A percentile compares a stretch with the other conserved stretches of the same genome.
Conservation (phyloP, 169 alveolate species). For the Plasmodium ovale region DNA sequence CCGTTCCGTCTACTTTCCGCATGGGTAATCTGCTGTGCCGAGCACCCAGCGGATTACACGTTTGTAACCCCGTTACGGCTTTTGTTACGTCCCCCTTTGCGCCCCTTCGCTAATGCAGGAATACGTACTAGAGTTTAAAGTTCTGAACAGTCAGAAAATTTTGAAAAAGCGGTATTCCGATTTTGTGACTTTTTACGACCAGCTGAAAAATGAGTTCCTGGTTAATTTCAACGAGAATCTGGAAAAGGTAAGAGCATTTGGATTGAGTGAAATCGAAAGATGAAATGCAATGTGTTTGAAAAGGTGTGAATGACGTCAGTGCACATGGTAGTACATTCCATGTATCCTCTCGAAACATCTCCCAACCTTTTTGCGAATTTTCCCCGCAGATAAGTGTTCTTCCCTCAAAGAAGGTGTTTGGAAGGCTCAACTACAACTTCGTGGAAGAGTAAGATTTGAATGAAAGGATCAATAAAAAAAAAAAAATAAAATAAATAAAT, state of each 20-base stretch:
- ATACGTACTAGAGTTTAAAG: constrained; percentile 60
- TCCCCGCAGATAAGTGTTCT: constrained; percentile 28
- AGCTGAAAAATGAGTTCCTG: constrained; percentile 30
- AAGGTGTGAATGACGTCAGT: no score
- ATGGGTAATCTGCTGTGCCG: no score
- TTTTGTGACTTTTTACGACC: constrained; percentile 34
- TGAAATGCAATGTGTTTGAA: neutral
- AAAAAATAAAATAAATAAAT: neutral
- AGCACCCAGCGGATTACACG: no score
- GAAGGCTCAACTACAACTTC: constrained; percentile 48
- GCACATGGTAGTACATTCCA: no score
- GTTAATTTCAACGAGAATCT: constrained; percentile 29
- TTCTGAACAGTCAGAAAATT: constrained; percentile 53
- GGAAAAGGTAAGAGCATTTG: constrained; percentile 21
- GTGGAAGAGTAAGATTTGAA: constrained; percentile 48
- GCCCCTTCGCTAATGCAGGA: constrained; percentile 10
- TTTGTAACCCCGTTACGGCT: neutral
- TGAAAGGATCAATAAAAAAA: neutral
- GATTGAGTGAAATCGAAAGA: neutral
- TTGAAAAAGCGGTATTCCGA: constrained; percentile 57
- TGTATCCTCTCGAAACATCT: no score
- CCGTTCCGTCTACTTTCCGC: neutral
- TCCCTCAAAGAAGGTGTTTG: constrained; percentile 52
- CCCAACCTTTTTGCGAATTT: no score
- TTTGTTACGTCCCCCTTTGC: neutral